Base-by-base conservation (phyloP, 2,329 filamentous ascomycete species). In the Colletotrichum truncatum region DNA sequence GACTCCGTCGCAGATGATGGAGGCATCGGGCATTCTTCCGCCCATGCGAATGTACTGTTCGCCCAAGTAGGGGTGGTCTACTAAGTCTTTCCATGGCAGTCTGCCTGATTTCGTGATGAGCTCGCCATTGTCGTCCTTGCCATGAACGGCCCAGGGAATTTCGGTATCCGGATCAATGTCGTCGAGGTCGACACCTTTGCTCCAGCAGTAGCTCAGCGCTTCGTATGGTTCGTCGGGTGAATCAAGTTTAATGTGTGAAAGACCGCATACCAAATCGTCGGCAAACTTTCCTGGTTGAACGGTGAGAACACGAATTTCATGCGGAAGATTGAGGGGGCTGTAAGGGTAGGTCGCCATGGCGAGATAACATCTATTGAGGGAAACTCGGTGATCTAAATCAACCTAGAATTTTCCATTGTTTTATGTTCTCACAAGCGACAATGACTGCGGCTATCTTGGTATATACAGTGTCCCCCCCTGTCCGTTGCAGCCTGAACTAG, bases 141-240 rank as follows among this genome's bases (percentile, higher is more conserved):
- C 61, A 18, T 64, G 34, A 6, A 64, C 54, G 5, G 61, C 54
- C 45, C 61, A 64, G 14, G 45, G 55, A 2, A 64, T 38, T 0
- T 59, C 55, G 5, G 21, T 21, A 11, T 64, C 61, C 3, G 54
- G 45, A 3, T 12, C 61, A 21, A 46, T 30, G 3, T 39, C 45
- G 9, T 52, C 30, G 1, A 28, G 36, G 1, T 58, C 46, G 0
- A 60, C 39, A n/a, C 61, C 39, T 32, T 68, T 67, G 6, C 68
- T 70, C 70, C 70, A 71, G 43, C 69, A 70, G 49, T 71, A 71
- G 32, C 69, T 70, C 16, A 72, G 45, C 3, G 72, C 70, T 45
- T 72, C 70, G 23, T 71, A 72, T 6, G 55, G 39, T 23, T 32
- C 45, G 7, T 46, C 36, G 10, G 53, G 45, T 4, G 61, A 41